A percentile compares a stretch with the other conserved stretches of the same genome.
Evolutionary conservation across 179 eudicot genomes (phyloP).

Genomic region (Kewa caespitosa): DNA sequence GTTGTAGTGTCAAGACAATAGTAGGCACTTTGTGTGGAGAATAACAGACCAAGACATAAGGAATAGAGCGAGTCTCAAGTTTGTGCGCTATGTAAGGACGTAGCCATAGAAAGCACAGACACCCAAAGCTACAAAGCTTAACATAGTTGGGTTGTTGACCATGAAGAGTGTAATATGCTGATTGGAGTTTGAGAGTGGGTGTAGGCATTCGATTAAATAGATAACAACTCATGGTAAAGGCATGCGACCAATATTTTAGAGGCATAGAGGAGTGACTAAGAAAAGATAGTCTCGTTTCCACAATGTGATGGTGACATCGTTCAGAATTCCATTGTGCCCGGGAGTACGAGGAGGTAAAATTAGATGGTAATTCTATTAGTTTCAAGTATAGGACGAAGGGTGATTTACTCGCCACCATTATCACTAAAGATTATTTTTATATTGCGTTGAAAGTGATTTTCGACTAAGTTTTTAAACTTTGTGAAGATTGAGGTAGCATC

Average conservation of each 20-base stretch:
- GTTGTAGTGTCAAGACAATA: neutral
- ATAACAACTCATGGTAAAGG: neutral
- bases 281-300: neutral
- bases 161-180: neutral
- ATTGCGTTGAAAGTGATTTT: conserved; percentile 5
- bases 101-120: conserved; percentile 5
- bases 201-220: neutral
- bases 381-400: neutral
- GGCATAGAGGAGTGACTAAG: neutral
- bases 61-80: neutral
- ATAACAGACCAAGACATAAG: neutral
- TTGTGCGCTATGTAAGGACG: neutral
- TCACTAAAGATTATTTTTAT: conserved; percentile 5
- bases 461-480: neutral
- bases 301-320: neutral
- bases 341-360: conserved; percentile 2
- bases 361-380: neutral
- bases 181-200: neutral
- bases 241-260: neutral
- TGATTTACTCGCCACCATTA: conserved; percentile 6
- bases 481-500: neutral
- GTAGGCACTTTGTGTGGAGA: conserved; percentile 3
- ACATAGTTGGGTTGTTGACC: neutral
- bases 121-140: neutral
- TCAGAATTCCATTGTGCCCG: neutral